phyloP scores from a whole-genome alignment of 1,284 basidiomycete species.

The Apiotrichum mycotoxinovorans region DNA sequence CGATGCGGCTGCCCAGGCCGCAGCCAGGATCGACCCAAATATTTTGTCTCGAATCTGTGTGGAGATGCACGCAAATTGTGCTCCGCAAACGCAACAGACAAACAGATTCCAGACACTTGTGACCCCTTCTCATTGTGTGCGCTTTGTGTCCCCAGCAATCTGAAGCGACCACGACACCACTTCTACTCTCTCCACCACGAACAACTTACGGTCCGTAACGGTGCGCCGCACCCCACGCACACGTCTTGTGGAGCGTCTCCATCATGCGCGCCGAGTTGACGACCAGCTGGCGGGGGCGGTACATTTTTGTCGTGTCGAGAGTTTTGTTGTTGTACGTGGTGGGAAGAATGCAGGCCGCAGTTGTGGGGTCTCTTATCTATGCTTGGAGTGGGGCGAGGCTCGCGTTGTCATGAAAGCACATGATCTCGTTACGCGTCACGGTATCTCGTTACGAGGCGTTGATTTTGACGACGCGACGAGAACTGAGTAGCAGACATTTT shows the following conservation, averaged over 20 bases:
- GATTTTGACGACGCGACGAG: neutral
- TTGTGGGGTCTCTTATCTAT: neutral
- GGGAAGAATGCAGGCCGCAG: neutral
- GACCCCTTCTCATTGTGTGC: too few species aligned
- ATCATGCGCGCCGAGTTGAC: constrained; percentile 29
- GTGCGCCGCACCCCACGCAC: constrained; percentile 24
- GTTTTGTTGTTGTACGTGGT: too few species aligned
- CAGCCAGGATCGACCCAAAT: too few species aligned
- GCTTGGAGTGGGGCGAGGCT: neutral
- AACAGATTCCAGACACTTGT: too few species aligned
- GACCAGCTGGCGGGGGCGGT: constrained; percentile 5
- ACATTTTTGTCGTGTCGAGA: neutral
- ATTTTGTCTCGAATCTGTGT: too few species aligned
- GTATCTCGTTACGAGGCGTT: neutral
- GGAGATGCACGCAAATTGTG: too few species aligned
- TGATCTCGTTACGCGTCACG: neutral
- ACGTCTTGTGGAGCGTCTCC: constrained; percentile 32
- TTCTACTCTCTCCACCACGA: too few species aligned
- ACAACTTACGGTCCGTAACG: constrained; percentile 8
- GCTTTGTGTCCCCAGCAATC: neutral
- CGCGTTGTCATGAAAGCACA: neutral
- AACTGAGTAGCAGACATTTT: too few species aligned
- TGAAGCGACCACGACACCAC: neutral
- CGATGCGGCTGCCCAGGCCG: too few species aligned
- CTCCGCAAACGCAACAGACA: too few species aligned